These are phyloP conservation scores for Lipomyces spencermartinsiae DNA, from an alignment of 805 yeast genomes.

Conservation along the genomic window DNA sequence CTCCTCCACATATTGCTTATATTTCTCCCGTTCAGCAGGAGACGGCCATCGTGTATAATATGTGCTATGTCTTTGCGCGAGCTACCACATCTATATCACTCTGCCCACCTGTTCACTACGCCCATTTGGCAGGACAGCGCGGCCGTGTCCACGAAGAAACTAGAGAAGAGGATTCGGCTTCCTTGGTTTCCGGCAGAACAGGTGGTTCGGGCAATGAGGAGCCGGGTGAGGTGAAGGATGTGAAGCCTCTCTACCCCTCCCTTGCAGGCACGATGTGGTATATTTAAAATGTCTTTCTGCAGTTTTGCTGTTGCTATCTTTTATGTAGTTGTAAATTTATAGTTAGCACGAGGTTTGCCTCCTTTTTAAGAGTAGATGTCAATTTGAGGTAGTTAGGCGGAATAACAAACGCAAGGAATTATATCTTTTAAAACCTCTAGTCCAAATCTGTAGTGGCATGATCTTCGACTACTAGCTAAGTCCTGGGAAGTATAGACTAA, in stretches of 20 bases:
- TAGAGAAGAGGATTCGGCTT: conserved; percentile 15
- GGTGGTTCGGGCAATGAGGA: conserved; percentile 9
- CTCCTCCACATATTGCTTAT: no score
- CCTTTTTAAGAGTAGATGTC: no score
- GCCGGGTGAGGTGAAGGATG: conserved; percentile 6
- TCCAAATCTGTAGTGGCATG: no score
- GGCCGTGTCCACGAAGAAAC: conserved; percentile 44
- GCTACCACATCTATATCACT: conserved; percentile 47
- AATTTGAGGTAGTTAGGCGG: not conserved
- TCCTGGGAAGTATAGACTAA: no score
- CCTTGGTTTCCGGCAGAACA: conserved; percentile 14
- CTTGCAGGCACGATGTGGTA: conserved; percentile 23
- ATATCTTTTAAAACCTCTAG: no score
- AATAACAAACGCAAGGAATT: not conserved
- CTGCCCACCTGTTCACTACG: conserved; percentile 48
- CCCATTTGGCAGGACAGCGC: conserved; percentile 46
- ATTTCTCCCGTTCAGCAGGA: no score
- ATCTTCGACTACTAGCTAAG: no score
- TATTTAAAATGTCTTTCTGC: conserved; percentile 5
- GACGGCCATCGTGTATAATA: conserved; percentile 45
- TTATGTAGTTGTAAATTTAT: no score
- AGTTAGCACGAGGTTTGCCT: no score
- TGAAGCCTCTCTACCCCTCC: conserved; percentile 17
- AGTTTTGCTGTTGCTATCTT: not conserved
- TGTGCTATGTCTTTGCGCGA: conserved; percentile 45